Conservation (phyloP, 148 eudicot species). For the Arctostaphylos glauca region DNA sequence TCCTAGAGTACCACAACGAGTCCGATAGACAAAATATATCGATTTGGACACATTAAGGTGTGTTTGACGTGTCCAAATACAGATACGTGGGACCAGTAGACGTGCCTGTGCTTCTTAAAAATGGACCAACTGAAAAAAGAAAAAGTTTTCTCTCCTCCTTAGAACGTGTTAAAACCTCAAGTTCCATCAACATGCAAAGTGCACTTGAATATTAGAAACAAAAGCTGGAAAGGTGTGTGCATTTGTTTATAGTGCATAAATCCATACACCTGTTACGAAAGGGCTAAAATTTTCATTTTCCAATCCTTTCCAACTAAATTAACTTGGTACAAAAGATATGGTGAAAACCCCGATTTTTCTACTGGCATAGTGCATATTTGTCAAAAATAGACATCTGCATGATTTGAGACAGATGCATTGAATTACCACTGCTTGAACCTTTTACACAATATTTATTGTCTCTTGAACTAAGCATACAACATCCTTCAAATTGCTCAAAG, state of each 20-base stretch:
- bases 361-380: neutral
- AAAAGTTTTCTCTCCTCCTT: neutral
- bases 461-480: neutral
- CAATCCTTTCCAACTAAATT: neutral
- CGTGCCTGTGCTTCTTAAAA: neutral
- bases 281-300: neutral
- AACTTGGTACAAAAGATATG: neutral
- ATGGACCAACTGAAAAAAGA: neutral
- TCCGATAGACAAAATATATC: no score
- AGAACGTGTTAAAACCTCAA: neutral
- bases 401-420: constrained; percentile 7
- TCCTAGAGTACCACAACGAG: no score
- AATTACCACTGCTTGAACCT: constrained; percentile 10
- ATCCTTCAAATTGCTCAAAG: neutral
- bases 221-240: neutral
- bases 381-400: neutral
- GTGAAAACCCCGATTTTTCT: neutral
- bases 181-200: neutral
- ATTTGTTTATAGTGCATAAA: neutral
- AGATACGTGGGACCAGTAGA: no score
- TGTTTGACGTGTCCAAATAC: no score
- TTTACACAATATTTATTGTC: neutral
- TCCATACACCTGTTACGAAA: neutral
- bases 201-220: neutral
- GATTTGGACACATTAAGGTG: no score